phyloP scores from a whole-genome alignment of 169 alveolate species.

The Eimeria nieschulzi region DNA sequence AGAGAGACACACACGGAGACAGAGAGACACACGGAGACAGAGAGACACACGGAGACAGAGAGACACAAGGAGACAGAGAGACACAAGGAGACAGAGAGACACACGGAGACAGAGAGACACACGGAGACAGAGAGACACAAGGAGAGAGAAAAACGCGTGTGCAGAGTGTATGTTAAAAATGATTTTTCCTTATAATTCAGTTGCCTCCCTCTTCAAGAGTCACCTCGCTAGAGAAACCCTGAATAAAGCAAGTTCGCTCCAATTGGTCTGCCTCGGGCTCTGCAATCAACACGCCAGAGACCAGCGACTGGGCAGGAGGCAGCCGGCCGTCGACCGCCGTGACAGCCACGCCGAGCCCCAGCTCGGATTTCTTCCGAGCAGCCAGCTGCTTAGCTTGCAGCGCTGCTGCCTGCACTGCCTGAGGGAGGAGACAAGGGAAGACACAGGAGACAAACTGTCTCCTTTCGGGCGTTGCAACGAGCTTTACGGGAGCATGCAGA shows the following conservation, averaged over 20 bases:
- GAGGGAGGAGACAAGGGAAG: not conserved
- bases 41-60: not conserved
- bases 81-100: not conserved
- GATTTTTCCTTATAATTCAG: too few relatives aligned
- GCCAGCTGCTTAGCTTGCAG: conserved; percentile 42
- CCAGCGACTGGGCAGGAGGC: conserved; percentile 53
- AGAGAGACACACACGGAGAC: not conserved
- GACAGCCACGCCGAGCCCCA: conserved; percentile 40
- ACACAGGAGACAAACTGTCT: not conserved
- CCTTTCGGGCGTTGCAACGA: too few relatives aligned
- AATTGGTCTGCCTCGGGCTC: conserved; percentile 51
- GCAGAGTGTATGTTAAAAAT: too few relatives aligned
- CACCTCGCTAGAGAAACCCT: conserved; percentile 20
- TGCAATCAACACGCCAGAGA: conserved; percentile 1
- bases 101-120: not conserved
- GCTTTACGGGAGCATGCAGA: too few relatives aligned
- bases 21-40: not conserved
- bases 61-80: not conserved
- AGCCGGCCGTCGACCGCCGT: conserved; percentile 43
- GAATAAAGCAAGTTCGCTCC: conserved; percentile 4
- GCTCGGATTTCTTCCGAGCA: conserved; percentile 23
- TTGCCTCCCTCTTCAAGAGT: not conserved
- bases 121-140: not conserved
- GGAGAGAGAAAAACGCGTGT: too few relatives aligned
- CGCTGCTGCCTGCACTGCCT: conserved; percentile 59